Base-by-base conservation (phyloP, 192 early-diverging fungal genomes). In the Anaeromyces robustus region DNA sequence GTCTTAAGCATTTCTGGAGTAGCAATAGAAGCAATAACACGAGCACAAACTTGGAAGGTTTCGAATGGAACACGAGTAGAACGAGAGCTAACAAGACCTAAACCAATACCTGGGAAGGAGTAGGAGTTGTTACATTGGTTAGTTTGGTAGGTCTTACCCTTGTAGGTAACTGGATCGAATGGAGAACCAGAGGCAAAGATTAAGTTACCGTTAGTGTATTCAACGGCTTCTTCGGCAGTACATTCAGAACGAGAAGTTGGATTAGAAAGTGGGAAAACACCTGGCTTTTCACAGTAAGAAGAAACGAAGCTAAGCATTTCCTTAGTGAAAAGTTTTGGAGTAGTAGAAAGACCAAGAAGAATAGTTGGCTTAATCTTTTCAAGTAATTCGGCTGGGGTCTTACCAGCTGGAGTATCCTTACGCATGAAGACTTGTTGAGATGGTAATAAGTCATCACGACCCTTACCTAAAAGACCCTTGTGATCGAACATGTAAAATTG, bases 281-380 rank as follows among this genome's bases (percentile, higher is more conserved):
- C 79, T 29, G 89, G 89, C 29, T 41, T 80, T 12, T 31, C 12
- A 43, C 79, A 22, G 81, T 29, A 77, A 79, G 79, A 77, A 41
- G 59, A n/a, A 81, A 81, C 29, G 79, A 26, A 17, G 59, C 68
- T 59, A 13, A 41, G 17, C 79, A 22, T 30, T 30, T 32, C 12
- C 77, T 89, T 85, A 78, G 85, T 90, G 84, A 98, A 98, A 30
- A 92, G 91, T 37, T 92, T 92, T 82, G 92, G 86, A 68, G 90
- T 88, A 29, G 94, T 92, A 43, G 91, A 92, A 79, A 97, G 87
- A 18, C 97, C 97, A 80, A 98, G 94, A 79, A 98, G 86, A 59
- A 90, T 90, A 0, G 96, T 98, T 9, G 97, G 97, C 79, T 90
- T 89, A 80, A 97, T 93, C 78, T 94, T 92, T 79, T 97, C 91